phyloP scores from a whole-genome alignment of 2,329 filamentous ascomycete species.

The Pseudocercospora cruenta region DNA sequence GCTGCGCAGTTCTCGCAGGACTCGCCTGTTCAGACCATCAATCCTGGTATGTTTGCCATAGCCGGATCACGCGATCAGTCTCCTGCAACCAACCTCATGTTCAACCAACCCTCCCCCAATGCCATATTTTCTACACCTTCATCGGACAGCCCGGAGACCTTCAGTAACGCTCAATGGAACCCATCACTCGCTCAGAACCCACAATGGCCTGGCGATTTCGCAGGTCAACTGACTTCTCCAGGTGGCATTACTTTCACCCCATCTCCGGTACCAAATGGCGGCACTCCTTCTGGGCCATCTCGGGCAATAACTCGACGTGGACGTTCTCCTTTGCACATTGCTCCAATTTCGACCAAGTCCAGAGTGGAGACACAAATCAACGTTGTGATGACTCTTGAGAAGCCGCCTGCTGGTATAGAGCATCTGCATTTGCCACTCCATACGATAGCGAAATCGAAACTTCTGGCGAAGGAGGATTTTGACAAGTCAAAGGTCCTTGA shows the following conservation, averaged over 20 bases:
- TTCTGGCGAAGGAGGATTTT: slow-evolving; percentile 74
- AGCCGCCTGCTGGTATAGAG: slow-evolving; percentile 74
- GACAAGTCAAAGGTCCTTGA: slow-evolving; percentile 75
- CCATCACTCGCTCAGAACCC: slow-evolving; percentile 36
- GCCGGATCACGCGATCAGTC: slow-evolving; percentile 37
- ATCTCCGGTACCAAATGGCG: slow-evolving; percentile 39
- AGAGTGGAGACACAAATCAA: slow-evolving; percentile 96
- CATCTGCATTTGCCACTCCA: slow-evolving; percentile 85
- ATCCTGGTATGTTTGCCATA: slow-evolving; percentile 40
- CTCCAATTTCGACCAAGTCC: slow-evolving; percentile 64
- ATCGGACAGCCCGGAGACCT: slow-evolving; percentile 41
- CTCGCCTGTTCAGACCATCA: slow-evolving; percentile 40
- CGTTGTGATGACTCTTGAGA: slow-evolving; percentile 76
- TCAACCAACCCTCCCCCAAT: slow-evolving; percentile 38
- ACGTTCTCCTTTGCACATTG: slow-evolving; percentile 40
- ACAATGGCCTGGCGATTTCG: slow-evolving; percentile 39
- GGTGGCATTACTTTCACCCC: slow-evolving; percentile 40
- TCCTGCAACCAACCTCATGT: slow-evolving; percentile 35
- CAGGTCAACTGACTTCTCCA: slow-evolving; percentile 38
- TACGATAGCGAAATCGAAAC: slow-evolving; percentile 92
- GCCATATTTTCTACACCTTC: slow-evolving; percentile 44
- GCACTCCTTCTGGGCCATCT: slow-evolving; percentile 27
- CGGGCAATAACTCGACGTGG: slow-evolving; percentile 26
- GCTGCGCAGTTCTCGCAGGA: slow-evolving; percentile 32
- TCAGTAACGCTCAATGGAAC: slow-evolving; percentile 35